Base-by-base conservation (phyloP, 2,329 filamentous ascomycete species). In the Microascus cirrosus region DNA sequence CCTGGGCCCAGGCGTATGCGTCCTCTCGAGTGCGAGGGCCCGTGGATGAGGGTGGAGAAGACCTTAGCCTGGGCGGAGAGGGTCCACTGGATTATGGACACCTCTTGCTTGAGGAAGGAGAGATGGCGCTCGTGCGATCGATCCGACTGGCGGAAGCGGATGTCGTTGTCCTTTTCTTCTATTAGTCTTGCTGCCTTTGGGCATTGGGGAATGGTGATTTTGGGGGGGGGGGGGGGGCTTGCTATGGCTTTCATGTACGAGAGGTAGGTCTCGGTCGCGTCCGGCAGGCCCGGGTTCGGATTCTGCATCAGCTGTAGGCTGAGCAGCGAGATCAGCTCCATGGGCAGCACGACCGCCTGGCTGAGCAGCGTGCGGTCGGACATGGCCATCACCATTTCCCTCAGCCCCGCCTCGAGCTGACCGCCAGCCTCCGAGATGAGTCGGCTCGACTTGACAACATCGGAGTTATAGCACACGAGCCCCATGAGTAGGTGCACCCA, bases 401-500 rank as follows among this genome's bases (percentile, higher is more conserved):
- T 61, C 64, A 75, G 71, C 7, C 73, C 71, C 15, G 63, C 64
- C 25, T 61, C 63, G n/a, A 75, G 59, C 6, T 73, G 63, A 1
- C 58, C 53, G n/a, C 63, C 67, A 3, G 67, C 65, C 22, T 68
- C 64, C 2, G 59, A 59, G 18, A 75, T 62, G 20, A 73, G 67
- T 7, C 63, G 62, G 2, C 61, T 58, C 65, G 69, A 71, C 10
- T 57, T 60, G 13, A 58, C 56, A 3, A 62, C 60, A 34, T 63
- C 61, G 12, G 61, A 59, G 20, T 62, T 59, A 13, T 64, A 60
- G 54, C 68, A 63, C 3, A 74, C 64, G 53, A 76, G 61, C 5
- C 63, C 69, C 61, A 73, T 71, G 4, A 76, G 62, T 1, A 75
- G 59, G 58, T 75, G 71, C 12, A 76, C 61, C 75, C 76, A 78